Evolutionary conservation across 148 eudicot genomes (phyloP), one percentile per base, ranked within the genome.

Genomic region (Limonium bicolor): DNA sequence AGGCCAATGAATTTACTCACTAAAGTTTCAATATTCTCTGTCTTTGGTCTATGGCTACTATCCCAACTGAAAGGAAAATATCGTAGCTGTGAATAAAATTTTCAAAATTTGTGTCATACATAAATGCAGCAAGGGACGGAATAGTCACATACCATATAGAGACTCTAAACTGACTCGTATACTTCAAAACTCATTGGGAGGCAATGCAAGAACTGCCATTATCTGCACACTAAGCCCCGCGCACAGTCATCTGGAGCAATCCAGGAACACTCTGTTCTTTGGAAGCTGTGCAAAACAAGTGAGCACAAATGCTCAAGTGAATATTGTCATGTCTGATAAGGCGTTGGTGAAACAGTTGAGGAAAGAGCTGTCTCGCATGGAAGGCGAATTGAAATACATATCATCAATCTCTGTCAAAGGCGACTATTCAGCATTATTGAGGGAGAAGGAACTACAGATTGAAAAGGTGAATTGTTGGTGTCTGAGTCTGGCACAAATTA

Each of bases 211-310:
- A 60, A 92, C 99, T 13, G 95, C 94, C 43, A 92, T 92, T 20
- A 81, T 92, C 47, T 92, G 99, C 69, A 92, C 95, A 17, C 68
- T 92, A 74, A 76, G 95, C 61, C 99, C 99, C 7, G 95, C 99
- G 2, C 94, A 65, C 46, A 65, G 74, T 43, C 94, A 81, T 47
- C 69, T 82, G 24, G 99, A 92, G 53, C 95, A 92, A 64, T 71
- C 99, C 8, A 81, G 87, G 48, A 92, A 92, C 56, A 81, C 99
- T 5, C 94, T 92, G 13, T 58, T 80, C 41, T 92, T 92, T 30
- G 99, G 94, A 25, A 76, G 69, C 31, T 92, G 95, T 54, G 99
- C 99, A 16, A 92, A 92, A 53, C 68, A 85, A 48, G 95, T 92
- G 36, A 63, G 46, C 41, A 82, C 88, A 0, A 92, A 64, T 42